Percentiles rank a stretch among this genome's conserved stretches.
phyloP scores from a whole-genome alignment of 1,139 yeast species.

The Hansenula lynferdii region DNA sequence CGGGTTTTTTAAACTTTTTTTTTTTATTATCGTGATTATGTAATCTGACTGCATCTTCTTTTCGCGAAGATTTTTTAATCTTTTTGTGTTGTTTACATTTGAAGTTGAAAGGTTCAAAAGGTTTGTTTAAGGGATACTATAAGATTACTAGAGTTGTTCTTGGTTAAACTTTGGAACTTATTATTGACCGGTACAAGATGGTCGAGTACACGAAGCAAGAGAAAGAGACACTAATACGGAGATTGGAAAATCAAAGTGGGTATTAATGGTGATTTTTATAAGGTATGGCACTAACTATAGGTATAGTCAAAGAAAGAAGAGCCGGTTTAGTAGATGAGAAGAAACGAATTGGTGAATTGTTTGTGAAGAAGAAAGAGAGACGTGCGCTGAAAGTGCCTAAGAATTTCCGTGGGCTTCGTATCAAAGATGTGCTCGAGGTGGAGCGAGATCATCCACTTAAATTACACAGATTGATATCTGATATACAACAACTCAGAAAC shows the following conservation, averaged over 20 bases:
- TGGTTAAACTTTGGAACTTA: too few species aligned
- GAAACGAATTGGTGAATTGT: slow-evolving; percentile 10
- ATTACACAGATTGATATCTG: slow-evolving; percentile 17
- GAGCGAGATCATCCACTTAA: slow-evolving; percentile 22
- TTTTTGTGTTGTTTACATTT: too few species aligned
- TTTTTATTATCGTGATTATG: too few species aligned
- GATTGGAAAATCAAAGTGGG: slow-evolving; percentile 21
- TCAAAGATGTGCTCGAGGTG: slow-evolving; percentile 18
- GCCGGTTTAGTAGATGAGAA: slow-evolving; percentile 11
- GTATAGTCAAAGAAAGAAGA: slow-evolving; percentile 16
- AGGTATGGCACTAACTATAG: too few species aligned
- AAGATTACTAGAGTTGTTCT: too few species aligned
- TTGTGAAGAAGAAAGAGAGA: slow-evolving; percentile 18
- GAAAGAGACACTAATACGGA: slow-evolving; percentile 12
- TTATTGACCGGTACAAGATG: slow-evolving; percentile 3
- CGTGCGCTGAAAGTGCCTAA: slow-evolving; percentile 18
- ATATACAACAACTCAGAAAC: slow-evolving; percentile 11
- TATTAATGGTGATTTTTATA: not conserved
- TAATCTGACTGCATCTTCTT: too few species aligned
- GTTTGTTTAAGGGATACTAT: too few species aligned
- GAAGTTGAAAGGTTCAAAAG: too few species aligned
- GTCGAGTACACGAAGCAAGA: slow-evolving; percentile 11
- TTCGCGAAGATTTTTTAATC: too few species aligned
- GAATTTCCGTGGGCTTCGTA: slow-evolving; percentile 14
- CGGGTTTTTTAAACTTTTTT: too few species aligned